A percentile compares a stretch with the other conserved stretches of the same genome.
Conservation (phyloP, 176 grass and related monocot genomes). For the Avena eriantha region DNA sequence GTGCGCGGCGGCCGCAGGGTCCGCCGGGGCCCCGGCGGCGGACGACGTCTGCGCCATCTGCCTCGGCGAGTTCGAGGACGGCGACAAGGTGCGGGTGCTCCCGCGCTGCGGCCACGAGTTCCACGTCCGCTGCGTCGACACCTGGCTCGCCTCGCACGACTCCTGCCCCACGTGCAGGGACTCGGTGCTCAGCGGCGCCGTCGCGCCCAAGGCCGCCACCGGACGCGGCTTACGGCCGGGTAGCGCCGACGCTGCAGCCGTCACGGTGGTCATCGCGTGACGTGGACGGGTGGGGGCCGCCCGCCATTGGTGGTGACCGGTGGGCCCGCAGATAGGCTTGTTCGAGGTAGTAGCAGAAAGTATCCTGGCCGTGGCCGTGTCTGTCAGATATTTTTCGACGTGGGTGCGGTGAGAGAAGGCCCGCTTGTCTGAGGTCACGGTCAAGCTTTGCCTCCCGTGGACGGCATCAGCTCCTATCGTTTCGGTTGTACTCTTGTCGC, state of each 20-base stretch:
- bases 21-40: constrained; percentile 16
- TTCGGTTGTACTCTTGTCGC: background rate
- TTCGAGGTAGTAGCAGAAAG: constrained; percentile 38
- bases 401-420: background rate
- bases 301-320: background rate
- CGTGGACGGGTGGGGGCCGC: background rate
- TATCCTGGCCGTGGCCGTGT: background rate
- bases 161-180: constrained; percentile 87
- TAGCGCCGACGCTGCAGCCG: constrained; percentile 9
- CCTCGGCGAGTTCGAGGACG: constrained; percentile 86
- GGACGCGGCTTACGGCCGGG: constrained; percentile 19
- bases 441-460: background rate
- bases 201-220: background rate
- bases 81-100: constrained; percentile 81
- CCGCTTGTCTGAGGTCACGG: background rate
- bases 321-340: constrained; percentile 30
- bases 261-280: constrained; percentile 53
- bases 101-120: constrained; percentile 83
- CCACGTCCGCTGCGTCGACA: constrained; percentile 89
- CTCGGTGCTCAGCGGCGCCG: constrained; percentile 52
- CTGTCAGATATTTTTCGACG: constrained; percentile 46
- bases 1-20: constrained; percentile 41
- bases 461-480: background rate
- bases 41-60: constrained; percentile 86
- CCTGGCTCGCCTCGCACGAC: constrained; percentile 73